A percentile compares a stretch with the other conserved stretches of the same genome.
Evolutionary conservation across 345 rosid genomes (phyloP).

Genomic region (Bruguiera parviflora): DNA sequence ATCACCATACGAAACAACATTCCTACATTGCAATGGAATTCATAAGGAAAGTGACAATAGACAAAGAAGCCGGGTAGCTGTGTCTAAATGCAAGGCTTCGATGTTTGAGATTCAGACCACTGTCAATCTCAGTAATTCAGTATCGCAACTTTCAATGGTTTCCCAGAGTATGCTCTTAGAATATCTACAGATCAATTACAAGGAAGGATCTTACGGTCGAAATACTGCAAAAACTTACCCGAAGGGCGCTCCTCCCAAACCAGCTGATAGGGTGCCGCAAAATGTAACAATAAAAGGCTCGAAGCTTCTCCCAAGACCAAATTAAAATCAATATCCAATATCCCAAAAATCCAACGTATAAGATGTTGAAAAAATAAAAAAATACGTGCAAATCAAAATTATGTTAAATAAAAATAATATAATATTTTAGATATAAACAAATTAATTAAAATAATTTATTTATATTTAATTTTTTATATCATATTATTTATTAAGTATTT

Average conservation of each 20-base stretch:
- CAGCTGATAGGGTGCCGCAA: conserved; percentile 70
- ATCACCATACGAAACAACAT: conserved; percentile 87
- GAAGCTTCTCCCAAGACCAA: not conserved
- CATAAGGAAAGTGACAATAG: not conserved
- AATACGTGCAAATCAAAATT: too few species aligned
- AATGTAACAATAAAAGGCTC: conserved; percentile 18
- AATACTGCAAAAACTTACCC: conserved; percentile 42
- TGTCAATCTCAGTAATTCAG: too few species aligned
- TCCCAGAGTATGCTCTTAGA: not conserved
- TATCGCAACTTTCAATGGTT: too few species aligned
- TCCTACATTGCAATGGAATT: conserved; percentile 40
- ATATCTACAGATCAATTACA: not conserved
- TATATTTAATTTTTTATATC: too few species aligned
- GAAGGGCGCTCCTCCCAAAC: conserved; percentile 72
- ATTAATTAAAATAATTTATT: too few species aligned
- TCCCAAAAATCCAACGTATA: not conserved
- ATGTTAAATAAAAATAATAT: too few species aligned
- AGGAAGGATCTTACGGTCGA: not conserved
- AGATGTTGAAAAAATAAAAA: not conserved
- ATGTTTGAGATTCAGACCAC: not conserved
- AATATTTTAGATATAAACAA: too few species aligned
- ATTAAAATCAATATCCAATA: not conserved
- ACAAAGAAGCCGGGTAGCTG: not conserved
- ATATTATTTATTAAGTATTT: too few species aligned
- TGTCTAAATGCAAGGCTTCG: not conserved